These are phyloP conservation scores for Syzygium oleosum DNA, from an alignment of 345 rosid species.

Conservation along the genomic window DNA sequence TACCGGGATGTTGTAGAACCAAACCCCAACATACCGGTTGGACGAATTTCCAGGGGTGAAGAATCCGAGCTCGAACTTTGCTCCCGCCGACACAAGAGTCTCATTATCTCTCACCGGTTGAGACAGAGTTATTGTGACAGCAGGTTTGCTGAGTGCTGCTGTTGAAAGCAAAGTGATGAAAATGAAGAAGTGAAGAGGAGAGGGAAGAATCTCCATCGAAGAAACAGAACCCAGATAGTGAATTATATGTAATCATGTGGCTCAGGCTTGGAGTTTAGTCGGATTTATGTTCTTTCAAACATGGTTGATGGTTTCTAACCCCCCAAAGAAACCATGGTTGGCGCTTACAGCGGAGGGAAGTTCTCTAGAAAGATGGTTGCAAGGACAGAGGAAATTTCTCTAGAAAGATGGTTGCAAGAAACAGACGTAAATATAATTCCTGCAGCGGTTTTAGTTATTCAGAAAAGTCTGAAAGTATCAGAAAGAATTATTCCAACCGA, in stretches of 20 bases:
- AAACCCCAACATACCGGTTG: background rate
- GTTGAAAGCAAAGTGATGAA: background rate
- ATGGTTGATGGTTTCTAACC: background rate
- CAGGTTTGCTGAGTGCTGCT: background rate
- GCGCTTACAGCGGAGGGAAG: no score
- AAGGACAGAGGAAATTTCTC: no score
- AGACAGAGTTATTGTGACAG: background rate
- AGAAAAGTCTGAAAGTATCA: no score
- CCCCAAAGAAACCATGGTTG: no score
- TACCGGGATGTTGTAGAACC: background rate
- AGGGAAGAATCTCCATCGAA: background rate
- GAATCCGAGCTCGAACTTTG: conserved; percentile 15
- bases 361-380: no score
- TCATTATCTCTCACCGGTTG: background rate
- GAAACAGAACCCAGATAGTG: background rate
- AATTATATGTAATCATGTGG: background rate
- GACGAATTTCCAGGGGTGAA: background rate
- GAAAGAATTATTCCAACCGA: no score
- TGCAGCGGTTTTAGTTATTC: no score
- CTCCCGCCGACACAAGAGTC: background rate
- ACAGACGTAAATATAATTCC: no score
- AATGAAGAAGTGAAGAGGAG: background rate
- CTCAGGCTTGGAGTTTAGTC: background rate
- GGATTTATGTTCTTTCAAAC: background rate
- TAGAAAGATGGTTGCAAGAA: no score